Conservation (phyloP, 441 rosid species). For the Populus hybrid region DNA sequence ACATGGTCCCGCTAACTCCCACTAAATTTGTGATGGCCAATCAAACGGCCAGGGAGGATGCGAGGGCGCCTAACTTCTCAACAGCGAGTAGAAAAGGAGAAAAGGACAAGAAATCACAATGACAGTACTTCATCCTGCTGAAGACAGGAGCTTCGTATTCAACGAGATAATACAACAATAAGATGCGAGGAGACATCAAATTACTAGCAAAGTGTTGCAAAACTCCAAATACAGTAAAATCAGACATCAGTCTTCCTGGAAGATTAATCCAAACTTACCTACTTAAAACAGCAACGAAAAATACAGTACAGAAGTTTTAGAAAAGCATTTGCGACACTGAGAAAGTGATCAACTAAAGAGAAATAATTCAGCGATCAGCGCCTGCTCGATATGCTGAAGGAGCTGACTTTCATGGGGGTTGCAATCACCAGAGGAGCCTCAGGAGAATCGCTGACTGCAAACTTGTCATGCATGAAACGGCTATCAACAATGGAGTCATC, state of each 20-base stretch:
- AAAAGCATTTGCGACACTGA: constrained; percentile 5
- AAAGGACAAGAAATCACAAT: neutral
- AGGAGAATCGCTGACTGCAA: constrained; percentile 83
- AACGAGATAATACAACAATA: constrained; percentile 12
- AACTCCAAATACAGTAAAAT: constrained; percentile 13
- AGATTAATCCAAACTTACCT: constrained; percentile 2
- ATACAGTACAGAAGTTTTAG: constrained; percentile 15
- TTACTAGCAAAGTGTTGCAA: constrained; percentile 1
- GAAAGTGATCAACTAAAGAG: constrained; percentile 14
- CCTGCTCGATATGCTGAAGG: constrained; percentile 90
- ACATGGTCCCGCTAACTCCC: constrained; percentile 27
- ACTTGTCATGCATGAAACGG: constrained; percentile 98
- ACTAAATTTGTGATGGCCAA: neutral
- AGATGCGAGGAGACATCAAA: constrained; percentile 2
- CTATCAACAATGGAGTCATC: constrained; percentile 95
- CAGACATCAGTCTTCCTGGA: constrained; percentile 16
- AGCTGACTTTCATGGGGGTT: constrained; percentile 91
- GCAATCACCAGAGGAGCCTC: constrained; percentile 98
- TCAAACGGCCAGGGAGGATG: neutral
- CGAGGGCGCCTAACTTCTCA: neutral
- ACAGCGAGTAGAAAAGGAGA: neutral
- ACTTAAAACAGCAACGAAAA: constrained; percentile 12
- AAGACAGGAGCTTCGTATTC: constrained; percentile 2
- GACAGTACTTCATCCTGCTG: neutral
- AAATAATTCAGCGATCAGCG: constrained; percentile 28